phyloP scores from a whole-genome alignment of 257 asterid species.

The Gardenia jasminoides region DNA sequence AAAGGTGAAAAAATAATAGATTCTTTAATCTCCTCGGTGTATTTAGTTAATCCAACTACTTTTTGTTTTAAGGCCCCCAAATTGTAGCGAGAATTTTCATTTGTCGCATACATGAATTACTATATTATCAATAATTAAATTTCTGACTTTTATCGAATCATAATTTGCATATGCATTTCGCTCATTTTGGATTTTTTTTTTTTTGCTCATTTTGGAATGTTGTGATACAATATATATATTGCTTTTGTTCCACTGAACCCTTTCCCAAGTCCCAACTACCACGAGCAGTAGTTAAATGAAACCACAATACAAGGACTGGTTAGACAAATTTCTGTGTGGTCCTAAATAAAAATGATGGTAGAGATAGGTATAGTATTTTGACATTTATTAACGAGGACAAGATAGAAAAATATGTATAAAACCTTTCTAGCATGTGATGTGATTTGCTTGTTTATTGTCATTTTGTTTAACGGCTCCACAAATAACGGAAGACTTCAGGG shows the following conservation, averaged over 20 bases:
- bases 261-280: background rate
- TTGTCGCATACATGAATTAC: background rate
- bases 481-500: constrained; percentile 5
- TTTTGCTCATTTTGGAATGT: constrained; percentile 1
- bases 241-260: background rate
- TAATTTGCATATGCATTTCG: background rate
- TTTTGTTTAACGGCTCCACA: constrained; percentile 45
- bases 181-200: too few relatives aligned
- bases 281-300: background rate
- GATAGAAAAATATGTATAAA: background rate
- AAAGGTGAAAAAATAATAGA: too few relatives aligned
- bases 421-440: background rate
- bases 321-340: constrained; percentile 3
- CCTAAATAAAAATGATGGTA: background rate
- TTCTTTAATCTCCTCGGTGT: background rate
- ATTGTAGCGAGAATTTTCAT: too few relatives aligned
- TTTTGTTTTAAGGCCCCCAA: too few relatives aligned
- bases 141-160: background rate
- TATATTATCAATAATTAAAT: background rate
- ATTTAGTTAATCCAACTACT: background rate
- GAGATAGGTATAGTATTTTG: background rate
- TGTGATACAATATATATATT: background rate
- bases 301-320: background rate
- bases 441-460: constrained; percentile 26
- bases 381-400: constrained; percentile 16